A percentile compares a stretch with the other conserved stretches of the same genome.
phyloP scores from a whole-genome alignment of 2,329 filamentous ascomycete genomes.

The Alternaria consortialis region DNA sequence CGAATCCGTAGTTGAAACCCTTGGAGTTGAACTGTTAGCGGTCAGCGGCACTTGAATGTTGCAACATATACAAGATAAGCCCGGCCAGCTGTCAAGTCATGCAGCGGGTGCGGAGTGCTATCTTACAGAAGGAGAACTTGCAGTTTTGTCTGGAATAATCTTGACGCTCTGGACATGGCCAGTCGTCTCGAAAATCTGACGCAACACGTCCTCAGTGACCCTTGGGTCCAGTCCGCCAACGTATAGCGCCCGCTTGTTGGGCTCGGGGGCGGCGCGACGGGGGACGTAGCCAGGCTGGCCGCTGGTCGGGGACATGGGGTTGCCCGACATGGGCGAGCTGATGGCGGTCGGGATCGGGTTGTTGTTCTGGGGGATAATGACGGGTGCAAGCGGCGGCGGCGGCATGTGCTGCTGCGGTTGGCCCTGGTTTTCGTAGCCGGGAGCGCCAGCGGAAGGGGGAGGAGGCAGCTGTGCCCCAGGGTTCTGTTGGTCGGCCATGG shows the following conservation, averaged over 20 bases:
- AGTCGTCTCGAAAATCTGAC: constrained; percentile 98
- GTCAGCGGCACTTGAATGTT: constrained; percentile 16
- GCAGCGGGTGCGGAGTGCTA: constrained; percentile 20
- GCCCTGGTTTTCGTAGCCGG: constrained; percentile 78
- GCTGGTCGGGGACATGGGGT: constrained; percentile 85
- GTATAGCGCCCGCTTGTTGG: constrained; percentile 97
- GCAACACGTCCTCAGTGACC: constrained; percentile 94
- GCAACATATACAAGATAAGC: constrained; percentile 19
- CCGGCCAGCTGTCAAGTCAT: constrained; percentile 21
- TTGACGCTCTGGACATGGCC: constrained; percentile 99
- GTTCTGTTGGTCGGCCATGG: constrained; percentile 81
- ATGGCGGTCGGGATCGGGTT: constrained; percentile 95
- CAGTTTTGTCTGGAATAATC: constrained; percentile 99
- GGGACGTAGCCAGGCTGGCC: constrained; percentile 74
- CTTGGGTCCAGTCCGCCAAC: constrained; percentile 93
- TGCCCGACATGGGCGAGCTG: constrained; percentile 82
- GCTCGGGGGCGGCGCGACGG: constrained; percentile 92
- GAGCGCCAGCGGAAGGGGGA: constrained; percentile 73
- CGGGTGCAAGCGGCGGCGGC: constrained; percentile 83
- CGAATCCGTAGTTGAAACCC: constrained; percentile 98
- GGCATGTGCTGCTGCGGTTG: constrained; percentile 80
- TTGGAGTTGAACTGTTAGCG: constrained; percentile 60
- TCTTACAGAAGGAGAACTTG: constrained; percentile 63
- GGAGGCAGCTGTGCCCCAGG: constrained; percentile 72
- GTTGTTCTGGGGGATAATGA: constrained; percentile 92